phyloP scores from a whole-genome alignment of 2,329 filamentous ascomycete species.

The Colletotrichum tofieldiae region DNA sequence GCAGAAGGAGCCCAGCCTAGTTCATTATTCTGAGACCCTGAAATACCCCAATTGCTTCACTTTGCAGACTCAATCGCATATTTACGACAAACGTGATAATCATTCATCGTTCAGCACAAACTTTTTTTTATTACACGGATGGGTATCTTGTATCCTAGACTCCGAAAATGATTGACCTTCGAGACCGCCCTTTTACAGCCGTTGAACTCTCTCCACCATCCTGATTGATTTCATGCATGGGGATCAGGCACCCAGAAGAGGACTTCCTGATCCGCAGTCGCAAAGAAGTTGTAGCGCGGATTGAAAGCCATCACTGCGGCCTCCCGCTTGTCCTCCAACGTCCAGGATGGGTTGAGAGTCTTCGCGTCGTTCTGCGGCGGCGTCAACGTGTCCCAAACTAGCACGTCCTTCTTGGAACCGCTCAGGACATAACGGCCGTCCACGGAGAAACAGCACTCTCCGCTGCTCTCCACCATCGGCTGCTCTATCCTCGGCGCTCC shows the following conservation, averaged over 20 bases:
- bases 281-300: constrained; percentile 91
- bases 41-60: background rate
- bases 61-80: background rate
- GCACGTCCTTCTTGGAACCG: constrained; percentile 80
- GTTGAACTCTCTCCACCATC: background rate
- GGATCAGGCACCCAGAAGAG: constrained; percentile 85
- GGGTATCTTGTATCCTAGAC: constrained; percentile 40
- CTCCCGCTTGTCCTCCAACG: constrained; percentile 77
- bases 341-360: constrained; percentile 74
- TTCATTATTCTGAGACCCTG: background rate
- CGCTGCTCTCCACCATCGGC: constrained; percentile 69
- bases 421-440: constrained; percentile 92
- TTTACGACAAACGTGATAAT: background rate
- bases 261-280: constrained; percentile 88
- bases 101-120: background rate
- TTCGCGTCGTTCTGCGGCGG: constrained; percentile 67
- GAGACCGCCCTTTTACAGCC: constrained; percentile 10
- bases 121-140: background rate
- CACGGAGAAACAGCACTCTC: constrained; percentile 90
- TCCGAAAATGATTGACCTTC: constrained; percentile 25
- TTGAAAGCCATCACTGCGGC: constrained; percentile 88
- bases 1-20: background rate
- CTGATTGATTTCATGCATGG: constrained; percentile 58
- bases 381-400: constrained; percentile 88
- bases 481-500: constrained; percentile 62